Base-by-base conservation (phyloP, 495 filamentous ascomycete genomes). In the Sporormia fimetaria region DNA sequence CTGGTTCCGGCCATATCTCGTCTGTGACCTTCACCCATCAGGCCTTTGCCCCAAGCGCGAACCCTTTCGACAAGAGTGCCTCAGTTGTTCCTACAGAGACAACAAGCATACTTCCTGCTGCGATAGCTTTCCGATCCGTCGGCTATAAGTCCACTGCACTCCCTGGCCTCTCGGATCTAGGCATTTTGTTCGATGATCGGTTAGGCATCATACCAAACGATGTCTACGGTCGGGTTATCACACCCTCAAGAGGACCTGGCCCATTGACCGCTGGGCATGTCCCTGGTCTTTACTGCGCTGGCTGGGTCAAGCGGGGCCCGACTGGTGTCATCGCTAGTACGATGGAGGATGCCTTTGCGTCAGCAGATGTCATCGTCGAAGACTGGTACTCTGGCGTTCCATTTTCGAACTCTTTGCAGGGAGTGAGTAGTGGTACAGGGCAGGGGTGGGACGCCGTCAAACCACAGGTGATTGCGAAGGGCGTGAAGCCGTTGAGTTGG, bases 301-400 rank as follows among this genome's bases (percentile, higher is more conserved):
- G 90, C 3, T 98, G 90, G 90, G 87, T 94, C 15, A 96, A 96
- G 62, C 70, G 84, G 28, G 90, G 90, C 1, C 92, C 90, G 0
- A 93, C 87, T 4, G 90, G 90, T 4, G 88, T 95, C 3, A 96
- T 98, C 58, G 88, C 90, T 7, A 85, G 78, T 20, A 98, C 90
- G 0, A 93, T 98, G 88, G 76, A 79, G 37, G 92, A 96, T 60
- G 92, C 87, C 0, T 95, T 95, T 54, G 70, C 73, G 12, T 94
- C 87, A 1, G 92, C 76, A 0, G 86, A 94, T 57, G 75, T 77
- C 2, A 78, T 98, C 33, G 70, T 69, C 0, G 58, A 68, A 7
- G 90, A 96, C 54, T 84, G 85, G 75, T 49, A 61, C 6, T 43
- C 35, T 1, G 47, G 44, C 8, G 53, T 49, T 4, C 34, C 36